These are phyloP conservation scores for Zygosaccharomyces pseudobailii DNA, from an alignment of 1,139 yeast species.

Conservation along the genomic window DNA sequence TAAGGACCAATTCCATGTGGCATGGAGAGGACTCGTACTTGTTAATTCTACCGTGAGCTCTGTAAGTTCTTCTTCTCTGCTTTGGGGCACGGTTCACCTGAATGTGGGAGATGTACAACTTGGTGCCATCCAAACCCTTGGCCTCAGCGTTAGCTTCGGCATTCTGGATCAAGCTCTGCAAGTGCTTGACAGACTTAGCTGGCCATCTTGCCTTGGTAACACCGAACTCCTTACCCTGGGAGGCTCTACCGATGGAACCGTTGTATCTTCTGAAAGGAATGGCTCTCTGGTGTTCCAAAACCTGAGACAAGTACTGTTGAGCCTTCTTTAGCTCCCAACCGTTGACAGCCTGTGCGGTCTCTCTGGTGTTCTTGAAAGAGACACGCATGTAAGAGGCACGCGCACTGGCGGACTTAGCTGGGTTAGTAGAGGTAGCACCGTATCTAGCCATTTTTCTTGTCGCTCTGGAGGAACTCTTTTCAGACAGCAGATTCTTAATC, in stretches of 20 bases:
- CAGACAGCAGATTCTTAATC: not conserved
- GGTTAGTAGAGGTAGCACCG: slow-evolving; percentile 99
- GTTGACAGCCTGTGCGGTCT: slow-evolving; percentile 95
- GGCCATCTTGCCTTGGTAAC: slow-evolving; percentile 99
- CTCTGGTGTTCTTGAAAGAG: slow-evolving; percentile 99
- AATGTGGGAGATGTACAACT: slow-evolving; percentile 93
- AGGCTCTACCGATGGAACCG: slow-evolving; percentile 97
- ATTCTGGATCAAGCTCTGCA: slow-evolving; percentile 91
- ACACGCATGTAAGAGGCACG: slow-evolving; percentile 99
- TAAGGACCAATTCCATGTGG: slow-evolving; percentile 95
- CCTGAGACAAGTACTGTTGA: slow-evolving; percentile 93
- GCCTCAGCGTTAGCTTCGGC: slow-evolving; percentile 99
- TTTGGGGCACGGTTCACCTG: slow-evolving; percentile 99
- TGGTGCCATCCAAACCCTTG: slow-evolving; percentile 95
- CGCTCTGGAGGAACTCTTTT: slow-evolving; percentile 3
- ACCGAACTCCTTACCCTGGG: slow-evolving; percentile 99
- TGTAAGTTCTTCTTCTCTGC: slow-evolving; percentile 99
- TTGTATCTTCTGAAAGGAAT: slow-evolving; percentile 99
- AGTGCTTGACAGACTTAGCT: slow-evolving; percentile 93
- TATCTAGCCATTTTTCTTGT: slow-evolving; percentile 70
- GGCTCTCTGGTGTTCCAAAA: slow-evolving; percentile 97
- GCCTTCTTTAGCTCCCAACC: slow-evolving; percentile 98
- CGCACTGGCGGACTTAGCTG: slow-evolving; percentile 99
- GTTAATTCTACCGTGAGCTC: slow-evolving; percentile 99
- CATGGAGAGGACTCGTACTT: slow-evolving; percentile 98